Evolutionary conservation across 2,329 filamentous ascomycete genomes (phyloP), one percentile per base, ranked within the genome.

Genomic region (Fonsecaea pedrosoi): DNA sequence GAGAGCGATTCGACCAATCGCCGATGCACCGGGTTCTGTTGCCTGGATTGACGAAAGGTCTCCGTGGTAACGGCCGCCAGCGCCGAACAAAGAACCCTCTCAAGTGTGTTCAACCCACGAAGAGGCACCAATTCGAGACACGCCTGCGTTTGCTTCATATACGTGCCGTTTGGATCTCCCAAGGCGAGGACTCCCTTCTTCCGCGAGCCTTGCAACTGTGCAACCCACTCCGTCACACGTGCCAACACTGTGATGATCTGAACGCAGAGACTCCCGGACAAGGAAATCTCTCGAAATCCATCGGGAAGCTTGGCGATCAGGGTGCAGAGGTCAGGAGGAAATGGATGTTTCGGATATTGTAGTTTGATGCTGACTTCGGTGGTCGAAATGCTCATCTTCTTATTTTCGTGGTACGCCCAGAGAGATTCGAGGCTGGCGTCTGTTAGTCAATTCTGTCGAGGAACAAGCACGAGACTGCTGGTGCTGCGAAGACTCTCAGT

Each of bases 271-370:
- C 18, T 34, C 8, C 18, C 50, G 21, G 57, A 45, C 34, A 66
- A 37, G 30, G 60, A 54, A 6, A 66, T 40, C 15, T 66, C 60
- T 10, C 59, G 40, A 25, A 66, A 60, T n/a, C 64, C 64, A 9
- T 58, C 45, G 15, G 64, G 54, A 50, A 66, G 54, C 25, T 59
- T 59, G 53, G 64, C 64, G 37, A 66, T 59, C 40, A 35, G 32
- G 50, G 38, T 40, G 54, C 64, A 66, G 30, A 66, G 54, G 10
- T 63, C 60, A 6, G 64, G 60, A 30, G 64, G 60, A 55, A 62
- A 66, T 25, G 64, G 64, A 40, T 66, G 64, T 18, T 13, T 21
- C 4, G 64, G 64, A 58, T 66, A 66, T 53, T 66, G 35, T 13
- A 62, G 60, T 25, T 62, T 62, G 53, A 56, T 62, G 9, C 50